Evolutionary conservation across 2,329 filamentous ascomycete species (phyloP).

Genomic region (Ophiocordyceps camponoti-leonardi): DNA sequence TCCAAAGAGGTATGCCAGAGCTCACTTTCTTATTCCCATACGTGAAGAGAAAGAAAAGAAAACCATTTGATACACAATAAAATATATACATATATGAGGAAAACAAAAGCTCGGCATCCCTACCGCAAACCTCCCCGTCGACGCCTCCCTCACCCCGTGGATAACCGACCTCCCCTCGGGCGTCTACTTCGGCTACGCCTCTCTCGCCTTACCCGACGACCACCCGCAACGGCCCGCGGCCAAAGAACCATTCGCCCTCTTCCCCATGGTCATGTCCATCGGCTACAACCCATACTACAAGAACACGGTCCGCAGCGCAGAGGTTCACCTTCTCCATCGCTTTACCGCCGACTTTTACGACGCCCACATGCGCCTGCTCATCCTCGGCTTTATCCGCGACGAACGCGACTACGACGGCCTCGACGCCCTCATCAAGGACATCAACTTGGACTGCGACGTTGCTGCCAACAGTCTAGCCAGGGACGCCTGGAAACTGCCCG

Average conservation of each 20-base stretch:
- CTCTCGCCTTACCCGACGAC: conserved; percentile 39
- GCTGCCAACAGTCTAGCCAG: conserved; percentile 55
- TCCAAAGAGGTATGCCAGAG: conserved; percentile 56
- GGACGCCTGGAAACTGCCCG: conserved; percentile 35
- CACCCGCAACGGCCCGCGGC: conserved; percentile 25
- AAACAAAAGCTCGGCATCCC: conserved; percentile 67
- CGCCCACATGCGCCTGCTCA: conserved; percentile 57
- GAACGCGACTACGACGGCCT: conserved; percentile 77
- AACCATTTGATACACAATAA: too few relatives aligned
- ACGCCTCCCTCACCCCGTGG: conserved; percentile 41
- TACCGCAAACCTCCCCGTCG: conserved; percentile 79
- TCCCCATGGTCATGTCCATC: conserved; percentile 84
- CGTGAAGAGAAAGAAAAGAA: too few relatives aligned
- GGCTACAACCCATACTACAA: conserved; percentile 98
- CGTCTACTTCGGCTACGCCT: conserved; percentile 88
- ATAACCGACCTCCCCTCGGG: conserved; percentile 51
- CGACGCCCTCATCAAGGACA: conserved; percentile 76
- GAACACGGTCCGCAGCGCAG: conserved; percentile 70
- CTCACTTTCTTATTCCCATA: not conserved
- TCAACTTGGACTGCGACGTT: conserved; percentile 75
- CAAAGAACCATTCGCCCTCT: conserved; percentile 25
- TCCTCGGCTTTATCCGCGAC: conserved; percentile 75
- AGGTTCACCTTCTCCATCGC: conserved; percentile 72
- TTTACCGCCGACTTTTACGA: conserved; percentile 78
- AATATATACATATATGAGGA: too few relatives aligned